Conservation (phyloP, 345 rosid genomes). For the Eucalyptus regnans region DNA sequence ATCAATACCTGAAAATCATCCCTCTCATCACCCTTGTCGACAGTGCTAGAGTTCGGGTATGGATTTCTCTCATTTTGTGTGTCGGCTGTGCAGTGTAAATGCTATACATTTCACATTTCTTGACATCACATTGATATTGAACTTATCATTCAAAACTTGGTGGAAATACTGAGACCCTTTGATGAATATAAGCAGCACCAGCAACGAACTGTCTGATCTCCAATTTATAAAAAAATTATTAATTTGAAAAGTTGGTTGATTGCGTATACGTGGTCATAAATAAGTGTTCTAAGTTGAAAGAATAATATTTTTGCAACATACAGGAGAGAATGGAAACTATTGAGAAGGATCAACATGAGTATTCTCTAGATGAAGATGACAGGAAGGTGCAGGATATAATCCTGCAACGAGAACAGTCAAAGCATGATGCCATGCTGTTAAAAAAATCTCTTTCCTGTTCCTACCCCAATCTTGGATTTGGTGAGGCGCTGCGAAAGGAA, state of each 20-base stretch:
- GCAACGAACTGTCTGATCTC: neutral
- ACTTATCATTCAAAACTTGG: neutral
- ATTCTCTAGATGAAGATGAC: conserved; percentile 24
- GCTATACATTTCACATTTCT: neutral
- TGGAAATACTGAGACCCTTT: neutral
- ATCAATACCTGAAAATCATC: conserved; percentile 11
- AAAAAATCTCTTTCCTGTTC: conserved; percentile 17
- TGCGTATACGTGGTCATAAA: neutral
- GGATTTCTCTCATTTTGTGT: neutral
- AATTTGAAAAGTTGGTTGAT: neutral
- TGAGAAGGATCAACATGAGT: conserved; percentile 20
- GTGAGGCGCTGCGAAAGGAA: conserved; percentile 22
- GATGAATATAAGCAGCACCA: neutral
- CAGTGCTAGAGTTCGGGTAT: conserved; percentile 20
- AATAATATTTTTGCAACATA: neutral
- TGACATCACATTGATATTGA: neutral
- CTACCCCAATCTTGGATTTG: conserved; percentile 16
- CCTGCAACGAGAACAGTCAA: conserved; percentile 10
- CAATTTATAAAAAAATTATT: neutral
- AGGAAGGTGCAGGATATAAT: conserved; percentile 10
- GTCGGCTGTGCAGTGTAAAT: neutral
- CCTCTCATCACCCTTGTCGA: conserved; percentile 26
- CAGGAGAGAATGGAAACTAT: conserved; percentile 18
- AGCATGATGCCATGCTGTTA: conserved; percentile 10
- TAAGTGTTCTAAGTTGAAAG: neutral